phyloP scores from a whole-genome alignment of 768 basidiomycete genomes.

The Clitopilus hobsonii region DNA sequence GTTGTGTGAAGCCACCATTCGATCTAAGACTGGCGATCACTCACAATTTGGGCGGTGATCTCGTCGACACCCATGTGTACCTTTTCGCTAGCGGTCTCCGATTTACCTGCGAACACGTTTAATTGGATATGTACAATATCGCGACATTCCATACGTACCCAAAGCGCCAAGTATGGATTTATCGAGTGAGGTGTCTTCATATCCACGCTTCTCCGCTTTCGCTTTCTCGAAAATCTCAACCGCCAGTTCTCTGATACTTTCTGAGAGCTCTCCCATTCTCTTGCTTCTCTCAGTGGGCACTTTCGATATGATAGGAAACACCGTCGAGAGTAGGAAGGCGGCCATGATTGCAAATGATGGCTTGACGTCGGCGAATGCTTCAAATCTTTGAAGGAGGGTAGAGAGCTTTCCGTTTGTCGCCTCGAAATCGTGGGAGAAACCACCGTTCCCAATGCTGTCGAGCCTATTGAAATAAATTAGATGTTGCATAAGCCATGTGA shows the following conservation, averaged over 20 bases:
- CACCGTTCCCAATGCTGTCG: conserved; percentile 54
- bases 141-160: conserved; percentile 14
- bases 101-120: conserved; percentile 23
- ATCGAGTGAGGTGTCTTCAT: conserved; percentile 21
- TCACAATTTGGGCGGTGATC: conserved; percentile 28
- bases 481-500: not conserved
- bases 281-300: conserved; percentile 31
- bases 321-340: conserved; percentile 30
- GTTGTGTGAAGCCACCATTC: not conserved
- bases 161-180: conserved; percentile 36
- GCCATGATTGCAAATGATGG: conserved; percentile 20
- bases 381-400: conserved; percentile 35
- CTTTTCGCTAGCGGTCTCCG: conserved; percentile 22
- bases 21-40: not conserved
- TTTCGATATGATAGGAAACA: conserved; percentile 22
- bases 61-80: conserved; percentile 31
- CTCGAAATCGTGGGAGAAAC: conserved; percentile 55
- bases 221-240: conserved; percentile 30
- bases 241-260: conserved; percentile 33
- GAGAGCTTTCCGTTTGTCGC: conserved; percentile 42
- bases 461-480: conserved; percentile 26
- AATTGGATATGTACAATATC: not conserved
- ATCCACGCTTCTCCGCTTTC: conserved; percentile 26
- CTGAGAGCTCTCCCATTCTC: conserved; percentile 23
- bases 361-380: conserved; percentile 24